These are phyloP conservation scores for Ciborinia camelliae DNA, from an alignment of 2,329 filamentous ascomycete genomes.

Conservation along the genomic window DNA sequence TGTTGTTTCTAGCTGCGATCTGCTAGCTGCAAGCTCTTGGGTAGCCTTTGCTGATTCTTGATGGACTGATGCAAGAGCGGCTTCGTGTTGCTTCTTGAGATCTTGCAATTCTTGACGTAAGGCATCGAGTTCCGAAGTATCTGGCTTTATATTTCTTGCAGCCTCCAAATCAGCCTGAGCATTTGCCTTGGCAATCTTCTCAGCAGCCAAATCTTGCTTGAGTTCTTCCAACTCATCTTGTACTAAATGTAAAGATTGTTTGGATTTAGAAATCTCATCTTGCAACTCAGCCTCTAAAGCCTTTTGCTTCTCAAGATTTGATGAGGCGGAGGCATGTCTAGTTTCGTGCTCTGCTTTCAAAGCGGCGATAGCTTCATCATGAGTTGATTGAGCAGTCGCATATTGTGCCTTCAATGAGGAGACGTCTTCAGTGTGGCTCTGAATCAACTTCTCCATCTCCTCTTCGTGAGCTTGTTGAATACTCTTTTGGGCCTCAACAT, in stretches of 20 bases:
- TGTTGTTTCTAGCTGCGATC: conserved; percentile 42
- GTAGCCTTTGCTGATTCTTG: conserved; percentile 38
- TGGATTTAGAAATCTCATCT: conserved; percentile 46
- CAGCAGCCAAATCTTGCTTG: conserved; percentile 38
- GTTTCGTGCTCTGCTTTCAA: conserved; percentile 48
- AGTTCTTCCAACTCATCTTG: conserved; percentile 33
- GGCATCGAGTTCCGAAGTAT: conserved; percentile 52
- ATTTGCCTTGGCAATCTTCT: conserved; percentile 45
- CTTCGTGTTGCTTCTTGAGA: conserved; percentile 47
- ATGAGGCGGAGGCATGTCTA: conserved; percentile 35
- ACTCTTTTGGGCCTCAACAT: neutral
- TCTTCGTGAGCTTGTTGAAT: conserved; percentile 48
- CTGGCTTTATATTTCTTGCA: conserved; percentile 52
- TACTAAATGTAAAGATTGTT: conserved; percentile 37
- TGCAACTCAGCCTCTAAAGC: conserved; percentile 41
- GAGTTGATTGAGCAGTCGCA: conserved; percentile 45
- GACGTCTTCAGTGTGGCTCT: conserved; percentile 47
- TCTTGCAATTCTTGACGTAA: conserved; percentile 50
- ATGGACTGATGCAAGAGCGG: conserved; percentile 40
- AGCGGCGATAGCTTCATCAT: conserved; percentile 42
- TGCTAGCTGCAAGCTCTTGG: conserved; percentile 41
- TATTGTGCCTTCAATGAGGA: conserved; percentile 41
- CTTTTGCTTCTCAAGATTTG: conserved; percentile 34
- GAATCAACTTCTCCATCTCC: conserved; percentile 53
- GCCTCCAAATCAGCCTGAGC: conserved; percentile 57